Evolutionary conservation across 306 rosid genomes (phyloP).

Genomic region (Hippophae tibetana): DNA sequence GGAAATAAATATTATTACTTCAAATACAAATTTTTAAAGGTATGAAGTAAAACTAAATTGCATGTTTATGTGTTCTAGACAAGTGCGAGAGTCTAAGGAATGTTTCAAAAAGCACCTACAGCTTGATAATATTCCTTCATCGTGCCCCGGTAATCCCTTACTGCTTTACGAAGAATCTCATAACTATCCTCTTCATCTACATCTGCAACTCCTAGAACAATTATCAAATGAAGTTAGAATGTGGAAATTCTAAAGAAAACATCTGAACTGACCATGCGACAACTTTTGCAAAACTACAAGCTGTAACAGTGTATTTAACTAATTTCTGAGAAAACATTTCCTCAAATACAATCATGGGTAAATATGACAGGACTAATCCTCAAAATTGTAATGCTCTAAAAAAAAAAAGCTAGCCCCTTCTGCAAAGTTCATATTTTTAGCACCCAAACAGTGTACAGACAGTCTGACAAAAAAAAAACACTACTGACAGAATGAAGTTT

Average conservation of each 20-base stretch:
- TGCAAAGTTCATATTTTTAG: neutral
- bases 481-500: slow-evolving; percentile 9
- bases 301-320: slow-evolving; percentile 4
- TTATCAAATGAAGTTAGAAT: neutral
- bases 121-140: slow-evolving; percentile 70
- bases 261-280: neutral
- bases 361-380: neutral
- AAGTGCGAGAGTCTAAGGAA: slow-evolving; percentile 13
- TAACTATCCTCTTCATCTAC: slow-evolving; percentile 52
- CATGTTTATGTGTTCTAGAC: neutral
- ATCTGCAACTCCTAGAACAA: slow-evolving; percentile 29
- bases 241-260: neutral
- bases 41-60: slow-evolving; percentile 2
- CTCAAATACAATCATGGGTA: neutral
- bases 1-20: slow-evolving; percentile 19
- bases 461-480: slow-evolving; percentile 4
- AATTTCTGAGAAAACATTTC: neutral
- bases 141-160: slow-evolving; percentile 54
- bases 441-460: slow-evolving; percentile 1
- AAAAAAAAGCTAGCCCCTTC: neutral
- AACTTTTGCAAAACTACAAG: neutral
- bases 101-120: slow-evolving; percentile 35
- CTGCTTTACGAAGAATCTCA: slow-evolving; percentile 55
- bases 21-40: slow-evolving; percentile 11
- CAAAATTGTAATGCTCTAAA: neutral